Conservation (phyloP, 805 yeast species). For the Teunomyces cretensis region DNA sequence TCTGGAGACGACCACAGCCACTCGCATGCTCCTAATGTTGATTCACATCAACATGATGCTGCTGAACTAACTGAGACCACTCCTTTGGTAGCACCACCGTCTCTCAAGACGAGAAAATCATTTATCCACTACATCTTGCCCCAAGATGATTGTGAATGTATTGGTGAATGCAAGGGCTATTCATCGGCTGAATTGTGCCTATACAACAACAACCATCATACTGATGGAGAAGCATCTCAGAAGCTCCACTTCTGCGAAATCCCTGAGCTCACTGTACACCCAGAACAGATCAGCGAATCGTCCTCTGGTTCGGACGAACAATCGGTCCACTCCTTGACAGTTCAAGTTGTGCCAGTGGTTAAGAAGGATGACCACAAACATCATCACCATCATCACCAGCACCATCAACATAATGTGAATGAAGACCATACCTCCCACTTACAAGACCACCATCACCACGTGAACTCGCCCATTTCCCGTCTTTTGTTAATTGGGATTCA, state of each 20-base stretch:
- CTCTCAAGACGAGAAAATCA: constrained; percentile 16
- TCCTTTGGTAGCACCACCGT: constrained; percentile 13
- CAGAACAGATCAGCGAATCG: not conserved
- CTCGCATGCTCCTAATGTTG: constrained; percentile 12
- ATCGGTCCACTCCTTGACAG: not conserved
- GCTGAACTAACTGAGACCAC: constrained; percentile 13
- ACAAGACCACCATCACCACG: constrained; percentile 73
- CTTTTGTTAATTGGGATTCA: constrained; percentile 87
- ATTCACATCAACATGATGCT: not conserved
- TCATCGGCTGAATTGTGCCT: constrained; percentile 40
- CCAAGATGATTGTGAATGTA: constrained; percentile 15
- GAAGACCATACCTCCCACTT: constrained; percentile 25
- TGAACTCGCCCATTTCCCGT: constrained; percentile 73
- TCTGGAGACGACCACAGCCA: constrained; percentile 14
- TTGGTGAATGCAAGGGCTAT: constrained; percentile 52
- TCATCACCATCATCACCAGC: not conserved
- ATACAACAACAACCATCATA: constrained; percentile 6
- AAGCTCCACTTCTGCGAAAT: constrained; percentile 41
- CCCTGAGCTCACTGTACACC: constrained; percentile 25
- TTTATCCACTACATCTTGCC: constrained; percentile 27
- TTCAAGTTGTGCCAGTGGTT: not conserved
- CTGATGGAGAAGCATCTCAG: constrained; percentile 9
- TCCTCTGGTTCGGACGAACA: not conserved
- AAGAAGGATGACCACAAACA: not conserved
- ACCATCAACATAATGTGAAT: constrained; percentile 9